phyloP scores from a whole-genome alignment of 495 filamentous ascomycete genomes.

The Aspergillus saccharolyticus region DNA sequence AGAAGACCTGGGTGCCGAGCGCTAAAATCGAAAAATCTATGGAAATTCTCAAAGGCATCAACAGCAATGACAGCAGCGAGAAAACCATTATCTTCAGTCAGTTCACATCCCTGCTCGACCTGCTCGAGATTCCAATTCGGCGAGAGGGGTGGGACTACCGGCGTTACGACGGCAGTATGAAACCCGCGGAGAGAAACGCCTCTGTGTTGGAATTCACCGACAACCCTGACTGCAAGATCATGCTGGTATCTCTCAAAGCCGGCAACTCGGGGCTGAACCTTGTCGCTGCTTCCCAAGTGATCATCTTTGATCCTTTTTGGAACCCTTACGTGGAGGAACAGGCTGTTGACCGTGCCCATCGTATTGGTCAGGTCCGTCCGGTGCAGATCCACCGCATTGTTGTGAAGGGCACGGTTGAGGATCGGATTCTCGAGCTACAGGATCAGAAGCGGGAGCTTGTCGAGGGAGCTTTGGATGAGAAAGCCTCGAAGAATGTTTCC shows the following conservation, averaged over 20 bases:
- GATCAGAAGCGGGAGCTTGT: constrained; percentile 77
- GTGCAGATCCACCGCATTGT: constrained; percentile 81
- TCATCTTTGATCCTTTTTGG: constrained; percentile 95
- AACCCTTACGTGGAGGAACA: constrained; percentile 95
- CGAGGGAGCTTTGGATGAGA: constrained; percentile 77
- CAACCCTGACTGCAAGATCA: constrained; percentile 59
- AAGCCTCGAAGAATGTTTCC: constrained; percentile 57
- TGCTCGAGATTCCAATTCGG: constrained; percentile 82
- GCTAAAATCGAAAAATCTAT: constrained; percentile 75
- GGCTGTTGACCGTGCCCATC: constrained; percentile 88
- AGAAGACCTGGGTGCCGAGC: constrained; percentile 65
- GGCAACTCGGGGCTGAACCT: constrained; percentile 92
- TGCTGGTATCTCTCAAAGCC: constrained; percentile 85
- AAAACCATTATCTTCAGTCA: constrained; percentile 94
- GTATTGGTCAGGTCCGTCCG: constrained; percentile 72
- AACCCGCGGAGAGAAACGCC: constrained; percentile 57
- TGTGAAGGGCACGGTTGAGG: constrained; percentile 76
- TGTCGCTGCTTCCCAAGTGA: constrained; percentile 77
- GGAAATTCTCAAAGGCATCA: constrained; percentile 57
- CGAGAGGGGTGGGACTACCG: constrained; percentile 58
- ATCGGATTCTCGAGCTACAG: constrained; percentile 82
- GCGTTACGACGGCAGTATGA: constrained; percentile 89
- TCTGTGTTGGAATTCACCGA: constrained; percentile 71
- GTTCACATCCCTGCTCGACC: constrained; percentile 85
- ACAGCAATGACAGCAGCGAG: constrained; percentile 43